phyloP scores from a whole-genome alignment of 202 grass and related monocot species.

The Setaria italica region DNA sequence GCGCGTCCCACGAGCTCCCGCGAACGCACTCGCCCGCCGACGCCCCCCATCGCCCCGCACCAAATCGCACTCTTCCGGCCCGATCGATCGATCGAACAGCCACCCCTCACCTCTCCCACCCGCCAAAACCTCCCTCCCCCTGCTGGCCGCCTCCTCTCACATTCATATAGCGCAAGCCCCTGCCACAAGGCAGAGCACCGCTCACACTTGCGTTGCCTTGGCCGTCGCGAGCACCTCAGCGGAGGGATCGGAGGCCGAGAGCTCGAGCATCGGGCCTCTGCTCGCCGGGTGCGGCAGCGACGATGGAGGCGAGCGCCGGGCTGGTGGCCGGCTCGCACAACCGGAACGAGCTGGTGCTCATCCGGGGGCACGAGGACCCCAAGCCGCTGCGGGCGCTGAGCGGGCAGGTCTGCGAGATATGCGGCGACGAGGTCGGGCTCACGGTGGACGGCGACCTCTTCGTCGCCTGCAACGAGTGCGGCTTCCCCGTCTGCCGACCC shows the following conservation, averaged over 20 bases:
- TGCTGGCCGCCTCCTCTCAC: not conserved
- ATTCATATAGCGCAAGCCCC: slow-evolving; percentile 60
- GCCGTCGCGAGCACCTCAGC: not conserved
- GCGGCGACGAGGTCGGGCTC: slow-evolving; percentile 79
- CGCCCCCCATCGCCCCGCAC: not conserved
- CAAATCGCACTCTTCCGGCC: not conserved
- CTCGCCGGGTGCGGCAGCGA: not conserved
- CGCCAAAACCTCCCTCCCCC: slow-evolving; percentile 35
- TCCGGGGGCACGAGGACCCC: slow-evolving; percentile 96
- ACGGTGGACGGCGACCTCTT: slow-evolving; percentile 91
- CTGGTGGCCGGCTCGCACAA: slow-evolving; percentile 99
- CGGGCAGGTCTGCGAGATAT: slow-evolving; percentile 99
- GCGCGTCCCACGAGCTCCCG: not conserved
- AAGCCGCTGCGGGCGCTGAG: slow-evolving; percentile 78
- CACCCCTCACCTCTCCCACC: slow-evolving; percentile 54
- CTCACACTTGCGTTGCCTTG: not conserved
- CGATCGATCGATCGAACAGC: slow-evolving; percentile 35
- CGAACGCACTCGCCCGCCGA: not conserved
- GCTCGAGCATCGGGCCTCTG: not conserved
- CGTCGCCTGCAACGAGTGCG: slow-evolving; percentile 98
- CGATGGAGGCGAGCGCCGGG: slow-evolving; percentile 96
- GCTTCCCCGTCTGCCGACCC: slow-evolving; percentile 94
- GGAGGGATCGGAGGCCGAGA: not conserved
- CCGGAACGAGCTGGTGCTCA: slow-evolving; percentile 98
- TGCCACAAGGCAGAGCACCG: slow-evolving; percentile 51